phyloP scores from a whole-genome alignment of 331 rosid species.

The Rosa hybrid region DNA sequence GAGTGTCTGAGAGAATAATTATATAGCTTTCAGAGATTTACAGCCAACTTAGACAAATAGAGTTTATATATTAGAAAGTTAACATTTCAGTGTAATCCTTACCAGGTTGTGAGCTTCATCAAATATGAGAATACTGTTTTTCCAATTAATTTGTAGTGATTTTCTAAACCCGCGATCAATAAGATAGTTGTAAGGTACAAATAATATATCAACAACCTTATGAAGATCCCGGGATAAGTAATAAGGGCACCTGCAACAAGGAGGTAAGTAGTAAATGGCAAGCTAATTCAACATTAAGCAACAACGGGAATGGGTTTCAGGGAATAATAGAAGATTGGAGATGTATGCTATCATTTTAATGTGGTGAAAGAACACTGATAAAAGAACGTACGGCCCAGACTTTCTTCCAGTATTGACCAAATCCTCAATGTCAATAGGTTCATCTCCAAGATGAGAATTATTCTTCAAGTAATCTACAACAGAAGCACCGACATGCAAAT shows the following conservation, averaged over 20 bases:
- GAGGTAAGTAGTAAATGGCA: slow-evolving; percentile 25
- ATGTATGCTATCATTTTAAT: background rate
- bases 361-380: slow-evolving; percentile 18
- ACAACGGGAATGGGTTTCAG: slow-evolving; percentile 18
- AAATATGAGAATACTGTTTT: slow-evolving; percentile 82
- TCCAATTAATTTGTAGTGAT: slow-evolving; percentile 54
- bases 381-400: slow-evolving; percentile 82
- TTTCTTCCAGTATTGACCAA: slow-evolving; percentile 79
- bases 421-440: slow-evolving; percentile 93
- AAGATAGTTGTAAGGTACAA: slow-evolving; percentile 96
- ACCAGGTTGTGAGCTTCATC: slow-evolving; percentile 99
- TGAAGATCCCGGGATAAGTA: slow-evolving; percentile 85
- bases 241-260: slow-evolving; percentile 83
- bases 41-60: slow-evolving; percentile 13
- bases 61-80: slow-evolving; percentile 13
- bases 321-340: background rate
- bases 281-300: slow-evolving; percentile 27
- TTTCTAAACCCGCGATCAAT: slow-evolving; percentile 72
- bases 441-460: slow-evolving; percentile 88
- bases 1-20: slow-evolving; percentile 10
- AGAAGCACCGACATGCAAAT: slow-evolving; percentile 30
- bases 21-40: background rate
- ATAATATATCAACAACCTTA: slow-evolving; percentile 77
- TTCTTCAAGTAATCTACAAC: slow-evolving; percentile 63
- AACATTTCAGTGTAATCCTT: slow-evolving; percentile 20